phyloP scores from a whole-genome alignment of 306 rosid genomes.

The Aeschynomene evenia region DNA sequence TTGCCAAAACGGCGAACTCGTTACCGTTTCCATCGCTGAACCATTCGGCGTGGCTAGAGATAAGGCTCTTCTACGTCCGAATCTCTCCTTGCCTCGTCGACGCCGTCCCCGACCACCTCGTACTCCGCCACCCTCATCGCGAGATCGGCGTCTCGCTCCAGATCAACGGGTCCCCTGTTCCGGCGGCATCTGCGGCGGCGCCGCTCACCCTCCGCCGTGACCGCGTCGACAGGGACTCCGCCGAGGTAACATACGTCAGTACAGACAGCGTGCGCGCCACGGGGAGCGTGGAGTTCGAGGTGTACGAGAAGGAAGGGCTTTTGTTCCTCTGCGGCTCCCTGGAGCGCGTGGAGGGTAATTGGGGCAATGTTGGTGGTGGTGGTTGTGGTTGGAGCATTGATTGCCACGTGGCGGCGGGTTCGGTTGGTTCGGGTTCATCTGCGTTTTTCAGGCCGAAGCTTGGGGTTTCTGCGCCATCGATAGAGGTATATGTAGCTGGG shows the following conservation, averaged over 20 bases:
- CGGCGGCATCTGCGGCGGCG: slow-evolving; percentile 43
- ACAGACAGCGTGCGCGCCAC: slow-evolving; percentile 71
- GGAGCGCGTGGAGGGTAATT: slow-evolving; percentile 64
- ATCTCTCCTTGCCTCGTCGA: slow-evolving; percentile 59
- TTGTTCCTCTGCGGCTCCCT: slow-evolving; percentile 74
- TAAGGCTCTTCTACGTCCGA: slow-evolving; percentile 69
- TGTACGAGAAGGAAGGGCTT: slow-evolving; percentile 64
- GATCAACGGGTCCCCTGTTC: slow-evolving; percentile 54
- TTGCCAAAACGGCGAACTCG: slow-evolving; percentile 38
- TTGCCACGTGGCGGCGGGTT: slow-evolving; percentile 65
- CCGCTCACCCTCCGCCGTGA: slow-evolving; percentile 62
- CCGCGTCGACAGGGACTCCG: slow-evolving; percentile 62
- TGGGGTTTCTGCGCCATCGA: slow-evolving; percentile 66
- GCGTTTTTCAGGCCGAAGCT: slow-evolving; percentile 74
- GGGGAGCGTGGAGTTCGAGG: slow-evolving; percentile 76
- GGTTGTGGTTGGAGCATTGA: slow-evolving; percentile 63
- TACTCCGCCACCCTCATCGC: slow-evolving; percentile 55
- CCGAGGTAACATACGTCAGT: slow-evolving; percentile 87
- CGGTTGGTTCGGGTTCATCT: slow-evolving; percentile 58
- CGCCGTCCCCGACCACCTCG: slow-evolving; percentile 60
- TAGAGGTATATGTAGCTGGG: slow-evolving; percentile 85
- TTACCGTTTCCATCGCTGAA: slow-evolving; percentile 35
- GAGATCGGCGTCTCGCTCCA: slow-evolving; percentile 65
- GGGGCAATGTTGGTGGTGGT: slow-evolving; percentile 45
- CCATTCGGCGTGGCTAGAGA: slow-evolving; percentile 60